A percentile compares a stretch with the other conserved stretches of the same genome.
Evolutionary conservation across 2,329 filamentous ascomycete species (phyloP).

Genomic region (Colletotrichum phormii): DNA sequence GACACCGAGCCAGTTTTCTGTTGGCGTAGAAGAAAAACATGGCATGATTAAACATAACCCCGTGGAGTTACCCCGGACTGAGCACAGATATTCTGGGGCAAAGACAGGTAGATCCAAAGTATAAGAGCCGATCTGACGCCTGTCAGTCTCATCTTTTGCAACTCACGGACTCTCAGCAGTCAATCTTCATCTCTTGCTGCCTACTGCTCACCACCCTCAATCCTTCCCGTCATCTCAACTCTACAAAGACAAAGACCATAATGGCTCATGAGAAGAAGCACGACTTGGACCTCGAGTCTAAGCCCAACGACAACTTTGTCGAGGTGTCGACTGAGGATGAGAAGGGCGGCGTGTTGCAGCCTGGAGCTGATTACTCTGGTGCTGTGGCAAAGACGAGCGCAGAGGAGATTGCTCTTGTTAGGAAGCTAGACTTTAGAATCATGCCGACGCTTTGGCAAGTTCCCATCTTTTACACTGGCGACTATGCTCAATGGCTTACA

Average conservation of each 20-base stretch:
- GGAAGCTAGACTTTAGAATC: conserved; percentile 51
- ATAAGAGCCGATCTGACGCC: conserved; percentile 10
- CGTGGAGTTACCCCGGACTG: conserved; percentile 28
- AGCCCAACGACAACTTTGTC: conserved; percentile 41
- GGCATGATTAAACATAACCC: conserved; percentile 13
- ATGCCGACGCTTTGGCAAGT: conserved; percentile 52
- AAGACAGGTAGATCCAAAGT: not conserved
- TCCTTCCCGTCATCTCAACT: not conserved
- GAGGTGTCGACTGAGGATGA: conserved; percentile 39
- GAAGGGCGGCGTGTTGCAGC: conserved; percentile 39
- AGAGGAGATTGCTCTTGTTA: conserved; percentile 50
- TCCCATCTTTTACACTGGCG: rapidly evolving
- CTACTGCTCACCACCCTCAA: not conserved
- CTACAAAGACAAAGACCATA: not conserved
- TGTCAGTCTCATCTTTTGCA: not conserved
- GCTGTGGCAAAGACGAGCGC: conserved; percentile 47
- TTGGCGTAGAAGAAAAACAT: not conserved
- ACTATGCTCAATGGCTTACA: not conserved
- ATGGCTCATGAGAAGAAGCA: conserved; percentile 29
- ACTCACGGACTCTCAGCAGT: not conserved
- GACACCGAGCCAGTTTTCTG: not conserved
- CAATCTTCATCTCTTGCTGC: not conserved
- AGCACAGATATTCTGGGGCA: not conserved
- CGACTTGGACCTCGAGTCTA: conserved; percentile 39
- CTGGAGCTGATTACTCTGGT: conserved; percentile 47